Conservation (phyloP, 495 filamentous ascomycete species). For the Neurospora cerealis region DNA sequence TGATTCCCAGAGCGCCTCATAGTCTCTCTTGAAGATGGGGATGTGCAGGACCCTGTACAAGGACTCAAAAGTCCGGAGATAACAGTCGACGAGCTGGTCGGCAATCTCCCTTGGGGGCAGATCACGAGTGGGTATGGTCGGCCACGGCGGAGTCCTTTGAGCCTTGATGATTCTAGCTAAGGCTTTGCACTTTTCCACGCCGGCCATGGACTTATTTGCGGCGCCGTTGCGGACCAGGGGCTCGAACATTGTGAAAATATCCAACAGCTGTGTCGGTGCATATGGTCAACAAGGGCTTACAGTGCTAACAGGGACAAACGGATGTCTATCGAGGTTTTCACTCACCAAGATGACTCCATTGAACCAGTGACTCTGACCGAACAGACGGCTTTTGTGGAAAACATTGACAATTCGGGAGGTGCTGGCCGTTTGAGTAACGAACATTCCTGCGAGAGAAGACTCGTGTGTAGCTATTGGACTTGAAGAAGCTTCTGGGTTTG, state of each 20-base stretch:
- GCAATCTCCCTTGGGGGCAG: conserved; percentile 39
- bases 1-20: conserved; percentile 25
- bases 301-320: not conserved
- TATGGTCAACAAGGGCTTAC: not conserved
- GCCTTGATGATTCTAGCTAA: conserved; percentile 14
- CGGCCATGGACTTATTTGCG: not conserved
- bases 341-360: conserved; percentile 32
- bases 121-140: not conserved
- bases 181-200: conserved; percentile 19
- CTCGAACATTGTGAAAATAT: conserved; percentile 16
- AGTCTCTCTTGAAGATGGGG: conserved; percentile 40
- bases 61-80: conserved; percentile 37
- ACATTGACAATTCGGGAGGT: conserved; percentile 24
- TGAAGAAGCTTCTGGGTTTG: conserved; percentile 1
- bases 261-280: conserved; percentile 9
- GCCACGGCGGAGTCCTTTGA: conserved; percentile 9
- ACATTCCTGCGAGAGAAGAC: conserved; percentile 3
- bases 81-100: conserved; percentile 36
- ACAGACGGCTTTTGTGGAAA: conserved; percentile 43
- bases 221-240: not conserved
- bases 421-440: conserved; percentile 10
- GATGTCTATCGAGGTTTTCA: not conserved
- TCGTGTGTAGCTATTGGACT: conserved; percentile 5
- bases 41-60: conserved; percentile 46
- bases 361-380: conserved; percentile 50